phyloP scores from a whole-genome alignment of 2,329 filamentous ascomycete species.

The Xylaria sp. region DNA sequence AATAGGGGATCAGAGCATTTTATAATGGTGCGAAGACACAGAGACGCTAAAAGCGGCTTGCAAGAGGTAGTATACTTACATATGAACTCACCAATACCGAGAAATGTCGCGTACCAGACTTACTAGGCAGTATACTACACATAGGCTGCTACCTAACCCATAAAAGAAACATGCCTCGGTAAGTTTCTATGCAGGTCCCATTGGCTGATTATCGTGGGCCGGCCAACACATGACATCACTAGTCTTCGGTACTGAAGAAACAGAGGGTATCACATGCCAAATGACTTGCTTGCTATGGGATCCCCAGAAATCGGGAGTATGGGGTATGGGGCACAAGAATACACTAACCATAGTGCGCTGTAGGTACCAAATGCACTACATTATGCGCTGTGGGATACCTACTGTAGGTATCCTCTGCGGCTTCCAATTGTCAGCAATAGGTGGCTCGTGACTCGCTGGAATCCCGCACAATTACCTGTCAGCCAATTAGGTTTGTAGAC shows the following conservation, averaged over 20 bases:
- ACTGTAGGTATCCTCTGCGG: neutral
- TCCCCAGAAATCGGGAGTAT: conserved; percentile 21
- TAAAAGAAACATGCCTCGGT: neutral
- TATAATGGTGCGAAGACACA: too few relatives aligned
- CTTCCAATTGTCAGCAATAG: conserved; percentile 18
- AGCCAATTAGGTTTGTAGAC: neutral
- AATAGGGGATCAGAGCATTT: too few relatives aligned
- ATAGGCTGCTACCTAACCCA: neutral
- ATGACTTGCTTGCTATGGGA: neutral
- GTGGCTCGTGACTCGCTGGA: conserved; percentile 34
- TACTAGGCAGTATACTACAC: too few relatives aligned
- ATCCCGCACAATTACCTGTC: neutral
- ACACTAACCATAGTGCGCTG: neutral
- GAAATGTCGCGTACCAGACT: too few relatives aligned
- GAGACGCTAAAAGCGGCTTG: too few relatives aligned
- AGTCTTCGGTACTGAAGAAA: neutral
- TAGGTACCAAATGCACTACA: neutral
- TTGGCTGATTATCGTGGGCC: neutral
- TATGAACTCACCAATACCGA: too few relatives aligned
- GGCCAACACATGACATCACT: neutral
- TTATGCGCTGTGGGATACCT: conserved; percentile 12
- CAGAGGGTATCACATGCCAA: neutral
- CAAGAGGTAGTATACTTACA: too few relatives aligned
- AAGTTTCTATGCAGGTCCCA: neutral
- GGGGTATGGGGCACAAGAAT: neutral